Percentiles rank a stretch among this genome's conserved stretches.
phyloP scores from a whole-genome alignment of 2,329 filamentous ascomycete species.

The Geosmithia flava region DNA sequence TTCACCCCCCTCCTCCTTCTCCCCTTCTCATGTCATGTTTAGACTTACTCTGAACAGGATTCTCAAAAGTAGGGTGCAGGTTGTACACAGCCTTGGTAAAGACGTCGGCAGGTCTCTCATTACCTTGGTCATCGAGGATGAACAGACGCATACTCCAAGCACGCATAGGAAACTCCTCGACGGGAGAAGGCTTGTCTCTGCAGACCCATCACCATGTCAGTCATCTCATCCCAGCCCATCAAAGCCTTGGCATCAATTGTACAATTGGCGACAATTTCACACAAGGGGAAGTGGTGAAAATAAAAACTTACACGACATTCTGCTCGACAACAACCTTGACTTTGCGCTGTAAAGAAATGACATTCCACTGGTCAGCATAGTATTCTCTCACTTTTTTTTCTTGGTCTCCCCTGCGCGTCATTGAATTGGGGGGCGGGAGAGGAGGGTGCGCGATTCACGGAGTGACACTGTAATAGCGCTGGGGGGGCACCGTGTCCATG shows the following conservation, averaged over 20 bases:
- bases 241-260: not conserved
- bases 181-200: constrained; percentile 67
- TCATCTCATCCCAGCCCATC: no score
- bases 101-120: constrained; percentile 68
- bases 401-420: not conserved
- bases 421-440: no score
- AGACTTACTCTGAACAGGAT: constrained; percentile 68
- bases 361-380: not conserved
- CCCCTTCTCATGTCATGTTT: no score
- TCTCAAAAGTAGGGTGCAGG: constrained; percentile 86
- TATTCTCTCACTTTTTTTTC: not conserved
- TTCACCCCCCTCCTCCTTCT: no score
- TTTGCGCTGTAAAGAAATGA: constrained; percentile 54
- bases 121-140: constrained; percentile 74
- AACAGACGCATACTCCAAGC: constrained; percentile 82
- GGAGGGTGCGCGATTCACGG: no score
- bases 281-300: no score
- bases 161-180: constrained; percentile 86
- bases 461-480: no score
- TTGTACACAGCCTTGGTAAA: constrained; percentile 92
- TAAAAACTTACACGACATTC: constrained; percentile 63
- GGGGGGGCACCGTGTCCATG: no score
- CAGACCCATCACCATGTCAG: constrained; percentile 6
- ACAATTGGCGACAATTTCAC: no score
- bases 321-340: constrained; percentile 93